Percentiles rank a stretch among this genome's conserved stretches.
Conservation (phyloP, 768 basidiomycete genomes). For the Lactifluus pinguis region DNA sequence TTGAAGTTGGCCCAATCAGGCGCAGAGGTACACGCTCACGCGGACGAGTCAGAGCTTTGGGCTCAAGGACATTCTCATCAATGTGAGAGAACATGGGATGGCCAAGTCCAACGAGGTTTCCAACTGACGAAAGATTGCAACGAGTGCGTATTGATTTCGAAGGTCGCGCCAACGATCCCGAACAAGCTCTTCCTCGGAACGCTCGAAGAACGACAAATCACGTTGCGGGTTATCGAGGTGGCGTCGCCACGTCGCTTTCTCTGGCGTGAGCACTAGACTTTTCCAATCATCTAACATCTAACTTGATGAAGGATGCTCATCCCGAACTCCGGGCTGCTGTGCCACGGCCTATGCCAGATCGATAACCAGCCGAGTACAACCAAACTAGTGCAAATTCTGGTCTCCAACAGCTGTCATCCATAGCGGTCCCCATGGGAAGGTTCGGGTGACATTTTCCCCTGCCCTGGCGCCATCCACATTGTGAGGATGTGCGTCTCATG, state of each 20-base stretch:
- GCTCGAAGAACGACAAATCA: constrained; percentile 6
- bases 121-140: constrained; percentile 16
- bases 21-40: constrained; percentile 9
- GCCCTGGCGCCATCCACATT: constrained; percentile 13
- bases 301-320: too few relatives aligned
- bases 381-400: neutral
- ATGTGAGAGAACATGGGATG: too few relatives aligned
- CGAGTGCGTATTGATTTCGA: constrained; percentile 14
- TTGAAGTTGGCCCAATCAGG: constrained; percentile 15
- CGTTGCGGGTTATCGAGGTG: constrained; percentile 13
- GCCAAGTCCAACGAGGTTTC: constrained; percentile 8
- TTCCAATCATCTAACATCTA: neutral
- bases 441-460: constrained; percentile 16
- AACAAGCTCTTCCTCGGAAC: constrained; percentile 20
- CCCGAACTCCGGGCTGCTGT: neutral
- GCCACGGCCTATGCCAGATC: constrained; percentile 3
- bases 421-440: constrained; percentile 25
- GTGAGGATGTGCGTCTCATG: constrained; percentile 20
- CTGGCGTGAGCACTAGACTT: neutral
- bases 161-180: constrained; percentile 13
- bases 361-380: constrained; percentile 11
- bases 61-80: constrained; percentile 19
- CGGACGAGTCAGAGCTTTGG: constrained; percentile 22
- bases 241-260: constrained; percentile 7
- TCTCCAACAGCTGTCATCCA: constrained; percentile 21